Base-by-base conservation (phyloP, 2,329 filamentous ascomycete genomes). In the Exophiala viscosa region DNA sequence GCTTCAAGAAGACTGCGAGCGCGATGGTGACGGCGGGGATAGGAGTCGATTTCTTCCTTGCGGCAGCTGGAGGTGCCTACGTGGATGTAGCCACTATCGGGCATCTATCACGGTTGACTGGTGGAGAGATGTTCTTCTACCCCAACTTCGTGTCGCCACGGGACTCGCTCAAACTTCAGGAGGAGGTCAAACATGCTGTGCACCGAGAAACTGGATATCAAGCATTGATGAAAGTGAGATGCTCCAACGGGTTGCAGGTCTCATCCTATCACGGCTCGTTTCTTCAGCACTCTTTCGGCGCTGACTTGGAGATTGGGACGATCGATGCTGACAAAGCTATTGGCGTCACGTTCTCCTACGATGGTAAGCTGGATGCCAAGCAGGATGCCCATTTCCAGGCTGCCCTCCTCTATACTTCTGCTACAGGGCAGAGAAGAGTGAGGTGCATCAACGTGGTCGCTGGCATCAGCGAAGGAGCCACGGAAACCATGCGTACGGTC, bases 311-410 rank as follows among this genome's bases (percentile, higher is more conserved):
- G 68, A 88, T 99, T 64, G 93, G 93, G 23, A 83, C 88, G 46
- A 84, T 97, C 46, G 93, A 97, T 67, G 85, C 90, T 15, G 93
- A 99, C 72, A 96, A 96, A 74, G 90, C 92, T 8, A 80, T 99
- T 60, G 88, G 86, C 2, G 88, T 97, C 9, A 86, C 90, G 44
- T 99, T 99, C 69, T 88, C 83, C 63, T 95, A 99, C 69, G 93
- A 99, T 66, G 93, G 93, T 55, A 97, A 97, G 72, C 82, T 99
- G n/a, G 93, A 99, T 70, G 78, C 90, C 3, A 96, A 96, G 71
- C 80, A 97, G 17, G 93, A 99, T 70, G 92, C 92, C 6, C 93
- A 99, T 72, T 99, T 99, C 79, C 93, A 99, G 69, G 90, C 88
- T 17, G 93, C 93, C 1, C 76, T 99, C 2, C 80, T 99, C 1